Evolutionary conservation across 805 yeast species (phyloP), one percentile per base, ranked within the genome.

Genomic region (Pichia heedii): DNA sequence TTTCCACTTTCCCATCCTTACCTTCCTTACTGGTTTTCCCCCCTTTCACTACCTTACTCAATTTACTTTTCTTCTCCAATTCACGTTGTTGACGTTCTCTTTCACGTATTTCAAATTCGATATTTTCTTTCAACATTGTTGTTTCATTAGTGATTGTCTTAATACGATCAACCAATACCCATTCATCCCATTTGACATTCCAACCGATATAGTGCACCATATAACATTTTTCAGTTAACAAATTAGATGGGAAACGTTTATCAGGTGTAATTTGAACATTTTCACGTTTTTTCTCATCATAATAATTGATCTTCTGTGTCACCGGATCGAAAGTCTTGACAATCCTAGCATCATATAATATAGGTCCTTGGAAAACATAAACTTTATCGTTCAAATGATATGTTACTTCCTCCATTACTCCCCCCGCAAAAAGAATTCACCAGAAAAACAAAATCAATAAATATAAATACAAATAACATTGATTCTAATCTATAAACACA

Each of bases 121-220:
- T 62, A 48, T 75, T 79, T 50, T 78, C 75, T 60, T 81, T 85
- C 40, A 77, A 63, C 39, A 71, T 66, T 42, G 82, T 53, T 54
- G 84, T 87, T 50, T 82, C 95, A 26, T 77, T 81, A 40, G 73
- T 83, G 56, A 69, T 70, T 49, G 77, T 81, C 55, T 85, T 67
- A 6, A 90, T 73, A 30, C 97, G 66, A 33, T 76, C 79, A 8
- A 63, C 61, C 1, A 75, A 73, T 1, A 90, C 90, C 98, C 98
- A 90, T 61, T 90, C 98, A 58, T 90, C 97, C 96, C 96, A 90
- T 46, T 88, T 79, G 16, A 81, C 63, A 56, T 89, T 90, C 98
- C 98, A 90, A 3, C 98, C 97, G 52, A 81, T 83, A 62, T 90
- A 90, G 57, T 93, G 98, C 16, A 90, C 76, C 51, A 69, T 79